These are phyloP conservation scores for Phellopilus nigrolimitatus DNA, from an alignment of 1,284 basidiomycete species.

Conservation along the genomic window DNA sequence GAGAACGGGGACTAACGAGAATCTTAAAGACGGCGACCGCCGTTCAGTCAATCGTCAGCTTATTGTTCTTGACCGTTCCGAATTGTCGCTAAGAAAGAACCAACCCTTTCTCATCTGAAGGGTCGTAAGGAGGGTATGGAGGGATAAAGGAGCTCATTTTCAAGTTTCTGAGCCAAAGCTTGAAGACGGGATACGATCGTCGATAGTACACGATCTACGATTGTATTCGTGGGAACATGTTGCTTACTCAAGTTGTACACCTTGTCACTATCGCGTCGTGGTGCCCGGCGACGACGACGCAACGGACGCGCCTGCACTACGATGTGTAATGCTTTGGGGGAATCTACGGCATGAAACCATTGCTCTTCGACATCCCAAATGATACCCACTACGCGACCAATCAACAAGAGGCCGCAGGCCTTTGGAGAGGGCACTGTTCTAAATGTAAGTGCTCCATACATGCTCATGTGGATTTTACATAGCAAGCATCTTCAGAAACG, in stretches of 20 bases:
- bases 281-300: too few relatives aligned
- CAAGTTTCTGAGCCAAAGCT: background rate
- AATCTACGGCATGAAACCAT: too few relatives aligned
- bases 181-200: too few relatives aligned
- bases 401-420: background rate
- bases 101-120: slow-evolving; percentile 56
- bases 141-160: slow-evolving; percentile 34
- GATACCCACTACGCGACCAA: too few relatives aligned
- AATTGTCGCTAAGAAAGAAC: slow-evolving; percentile 23
- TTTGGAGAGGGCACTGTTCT: background rate
- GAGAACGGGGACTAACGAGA: slow-evolving; percentile 42
- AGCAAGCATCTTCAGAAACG: background rate
- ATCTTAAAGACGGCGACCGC: slow-evolving; percentile 37
- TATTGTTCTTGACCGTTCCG: background rate
- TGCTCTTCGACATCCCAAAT: too few relatives aligned
- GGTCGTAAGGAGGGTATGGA: slow-evolving; percentile 61
- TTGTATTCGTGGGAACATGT: too few relatives aligned
- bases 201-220: too few relatives aligned
- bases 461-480: background rate
- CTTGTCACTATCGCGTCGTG: too few relatives aligned
- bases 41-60: slow-evolving; percentile 5
- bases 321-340: too few relatives aligned
- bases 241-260: too few relatives aligned
- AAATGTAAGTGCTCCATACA: background rate
- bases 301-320: too few relatives aligned